Evolutionary conservation across 169 alveolate genomes (phyloP), one percentile per base, ranked within the genome.

Genomic region (Plasmodium malariae): DNA sequence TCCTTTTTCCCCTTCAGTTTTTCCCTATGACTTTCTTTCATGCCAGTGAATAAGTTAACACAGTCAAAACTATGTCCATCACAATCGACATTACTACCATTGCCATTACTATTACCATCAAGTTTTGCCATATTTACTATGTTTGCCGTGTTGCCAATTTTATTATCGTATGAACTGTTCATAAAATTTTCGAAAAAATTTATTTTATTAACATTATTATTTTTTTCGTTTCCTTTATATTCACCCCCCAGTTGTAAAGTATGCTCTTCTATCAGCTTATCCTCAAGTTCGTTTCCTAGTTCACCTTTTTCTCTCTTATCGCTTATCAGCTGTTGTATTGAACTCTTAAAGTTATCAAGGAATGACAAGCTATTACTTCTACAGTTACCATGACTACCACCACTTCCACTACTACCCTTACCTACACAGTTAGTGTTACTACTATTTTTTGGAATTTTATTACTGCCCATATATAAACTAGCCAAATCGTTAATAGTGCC

Each of bases 141-240:
- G 11, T 34, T 65, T 19, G n/a, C 5, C 19, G 17, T 14, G 36
- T 14, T 19, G n/a, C 36, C 36, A 7, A 34, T 34, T 6, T 65
- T 40, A 65, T 65, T 34, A 59, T 59, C 36, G 26, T 59, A 59
- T 24, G 34, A 19, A 59, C 26, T 59, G 36, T 59, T 59, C 28
- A 59, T 59, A 59, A 59, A 24, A 19, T 59, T 59, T 24, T 59
- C 69, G 26, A 59, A 59, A 59, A 24, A 59, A 14, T 59, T 59
- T 5, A 26, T 59, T 59, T 26, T 59, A 59, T 59, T 59, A 7
- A 24, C 17, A 24, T 24, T 24, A 59, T 24, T 24, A 6, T 30
- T 59, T 59, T 59, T 59, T 59, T 59, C 69, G 0, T 51, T 14
- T 72, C 57, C 60, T 72, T 72, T 43, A 72, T 72, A n/a, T 24